Evolutionary conservation across 2,329 filamentous ascomycete species (phyloP), one percentile per base, ranked within the genome.

Genomic region (Beauveria asiatica): DNA sequence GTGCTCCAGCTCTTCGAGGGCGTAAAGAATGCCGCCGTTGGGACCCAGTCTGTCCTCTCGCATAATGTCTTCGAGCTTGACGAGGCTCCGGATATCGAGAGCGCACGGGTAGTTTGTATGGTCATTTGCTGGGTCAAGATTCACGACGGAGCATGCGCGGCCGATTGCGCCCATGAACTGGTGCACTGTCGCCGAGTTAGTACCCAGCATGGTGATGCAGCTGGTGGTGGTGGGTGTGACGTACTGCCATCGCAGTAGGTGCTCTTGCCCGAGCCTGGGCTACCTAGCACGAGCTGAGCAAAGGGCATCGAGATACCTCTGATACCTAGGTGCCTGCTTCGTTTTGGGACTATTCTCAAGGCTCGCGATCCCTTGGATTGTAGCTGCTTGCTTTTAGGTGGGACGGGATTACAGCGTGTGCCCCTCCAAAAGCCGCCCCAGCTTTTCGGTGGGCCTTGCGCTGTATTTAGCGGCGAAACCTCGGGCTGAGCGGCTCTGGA

Each of bases 161-260:
- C 92, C 92, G 71, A 99, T 96, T 64, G 94, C 93, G 65, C 88
- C 88, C 81, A 97, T 88, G 77, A 99, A 99, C 76, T 99, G 94
- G 70, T 97, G 90, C 89, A 99, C 85, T 87, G 62, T 51, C 10
- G 27, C 66, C 61, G 19, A 25, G 48, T 49, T 13, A 55, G 51
- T 27, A 21, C 17, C 39, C 13, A 13, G 1, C 33, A 37, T n/a
- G 11, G 10, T 45, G 52, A 46, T 37, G 27, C 8, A 17, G 16
- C 37, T 49, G 6, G 23, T 41, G 41, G 52, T 39, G 37, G 54
- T 39, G 33, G 11, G 8, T 25, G 17, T 6, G 37, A 69, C 84
- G 73, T 74, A 87, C 85, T 96, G 71, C 94, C 94, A 85, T 97
- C 91, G 79, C 93, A 97, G 73, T 96, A 97, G 8, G 94, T 99